Evolutionary conservation across 139 green algal genomes (phyloP), one percentile per base, ranked within the genome.

Genomic region (Chlorella sorokiniana): DNA sequence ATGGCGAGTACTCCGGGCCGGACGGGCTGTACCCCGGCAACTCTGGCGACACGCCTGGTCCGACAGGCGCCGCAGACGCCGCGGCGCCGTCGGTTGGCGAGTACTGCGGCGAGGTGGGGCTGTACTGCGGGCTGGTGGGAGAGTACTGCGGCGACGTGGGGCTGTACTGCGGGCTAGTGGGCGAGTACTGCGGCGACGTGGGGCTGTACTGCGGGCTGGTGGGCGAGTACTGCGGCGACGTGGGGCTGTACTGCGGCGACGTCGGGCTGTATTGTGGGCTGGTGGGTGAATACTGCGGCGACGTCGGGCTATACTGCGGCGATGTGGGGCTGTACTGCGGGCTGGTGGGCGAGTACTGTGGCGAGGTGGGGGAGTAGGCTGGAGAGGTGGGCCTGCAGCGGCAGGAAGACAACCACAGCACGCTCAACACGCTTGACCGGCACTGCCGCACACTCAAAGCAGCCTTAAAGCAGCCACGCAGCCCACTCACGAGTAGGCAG

Each of bases 151-250:
- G 93, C 4, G 70, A 87, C 1, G 88, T 95, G 51, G 72, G 71
- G 33, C 42, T 76, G 48, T 69, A 83, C 63, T 75, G 63, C 64
- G 62, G 63, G 22, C 72, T 88, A 0, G 93, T 95, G 25, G 95
- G 95, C 5, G 86, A 94, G 78, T 95, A 96, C 0, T 82, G 61
- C 0, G 90, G 90, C 31, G 59, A 85, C 1, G 93, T 94, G 4
- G 94, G 93, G 65, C 83, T 90, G 82, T 95, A 96, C 0, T 76
- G 82, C 3, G 93, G 91, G 0, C 81, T 92, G 1, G 92, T 94
- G 10, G 94, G 91, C 22, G 48, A 85, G 78, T 92, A 95, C 9
- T 80, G 86, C n/a, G 91, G 92, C 0, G 35, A 85, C 1, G 88
- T 91, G 38, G 89, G 84, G 38, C 56, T 83, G 75, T 90, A 90